Evolutionary conservation across 768 basidiomycete species (phyloP).

Genomic region (Trametes cinnabarina): DNA sequence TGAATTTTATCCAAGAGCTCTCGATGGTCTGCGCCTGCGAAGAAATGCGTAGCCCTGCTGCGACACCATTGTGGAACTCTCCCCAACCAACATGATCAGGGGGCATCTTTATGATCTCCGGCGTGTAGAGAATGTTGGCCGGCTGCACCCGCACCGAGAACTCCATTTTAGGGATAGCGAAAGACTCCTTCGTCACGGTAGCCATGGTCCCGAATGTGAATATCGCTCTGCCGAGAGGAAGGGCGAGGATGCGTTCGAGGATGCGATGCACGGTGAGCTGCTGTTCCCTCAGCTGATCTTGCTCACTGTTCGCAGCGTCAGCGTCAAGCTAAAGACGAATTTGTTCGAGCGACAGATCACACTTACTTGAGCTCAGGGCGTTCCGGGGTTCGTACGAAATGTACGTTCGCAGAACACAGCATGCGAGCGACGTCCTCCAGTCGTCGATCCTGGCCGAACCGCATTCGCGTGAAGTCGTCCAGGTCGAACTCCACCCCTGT

Average conservation of each 20-base stretch:
- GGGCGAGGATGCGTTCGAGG: constrained; percentile 83
- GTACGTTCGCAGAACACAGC: constrained; percentile 74
- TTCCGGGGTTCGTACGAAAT: constrained; percentile 62
- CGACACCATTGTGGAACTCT: constrained; percentile 98
- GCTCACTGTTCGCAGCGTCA: constrained; percentile 81
- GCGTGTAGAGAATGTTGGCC: constrained; percentile 57
- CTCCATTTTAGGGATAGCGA: constrained; percentile 77
- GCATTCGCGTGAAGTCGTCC: constrained; percentile 74
- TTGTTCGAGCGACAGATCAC: neutral
- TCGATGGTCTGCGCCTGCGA: constrained; percentile 75
- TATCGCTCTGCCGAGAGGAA: constrained; percentile 88
- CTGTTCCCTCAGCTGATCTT: constrained; percentile 83
- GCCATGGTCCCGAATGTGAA: constrained; percentile 86
- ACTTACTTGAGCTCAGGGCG: constrained; percentile 69
- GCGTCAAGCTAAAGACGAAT: too few relatives aligned
- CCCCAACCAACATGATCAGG: constrained; percentile 82
- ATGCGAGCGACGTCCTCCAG: constrained; percentile 90
- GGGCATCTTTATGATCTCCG: constrained; percentile 71
- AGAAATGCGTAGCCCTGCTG: constrained; percentile 82
- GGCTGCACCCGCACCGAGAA: constrained; percentile 74
- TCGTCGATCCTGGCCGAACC: constrained; percentile 88
- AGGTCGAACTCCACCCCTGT: constrained; percentile 73
- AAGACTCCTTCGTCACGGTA: constrained; percentile 73
- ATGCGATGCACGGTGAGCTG: constrained; percentile 78
- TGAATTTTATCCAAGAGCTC: constrained; percentile 95